Evolutionary conservation across 1,284 basidiomycete genomes (phyloP), one percentile per base, ranked within the genome.

Genomic region (Marasmius fiardii): DNA sequence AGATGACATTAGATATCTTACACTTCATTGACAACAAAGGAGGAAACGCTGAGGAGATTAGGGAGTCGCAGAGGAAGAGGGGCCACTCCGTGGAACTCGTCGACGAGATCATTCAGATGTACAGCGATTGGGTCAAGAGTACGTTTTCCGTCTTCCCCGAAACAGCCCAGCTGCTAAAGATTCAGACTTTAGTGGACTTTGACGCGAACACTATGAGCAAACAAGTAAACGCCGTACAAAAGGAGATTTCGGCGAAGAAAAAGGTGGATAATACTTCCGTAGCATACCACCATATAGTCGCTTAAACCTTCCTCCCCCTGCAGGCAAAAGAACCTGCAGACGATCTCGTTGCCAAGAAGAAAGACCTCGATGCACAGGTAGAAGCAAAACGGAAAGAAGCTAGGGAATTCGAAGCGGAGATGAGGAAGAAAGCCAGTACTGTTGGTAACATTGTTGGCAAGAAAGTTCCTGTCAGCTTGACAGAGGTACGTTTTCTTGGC

Each of bases 381-480:
- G 84, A 85, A 47, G 81, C 83, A 1, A 85, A 90, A 72, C 86
- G 87, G 61, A 86, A 89, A 62, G 84, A 86, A 62, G 76, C 86
- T 2, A 87, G 86, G 63, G 92, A 93, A 50, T 85, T 86, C 54
- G 94, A 97, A 73, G 68, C 76, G 18, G 76, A 79, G 64, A 90
- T 97, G 88, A 80, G 93, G 55, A 80, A 79, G 63, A 93, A 88
- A 68, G 93, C 93, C 23, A 79, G 82, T 60, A 84, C 79, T 39
- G 90, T 97, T 64, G 97, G 96, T 16, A 99, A 99, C 73, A 85
- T 99, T 58, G 93, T 99, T 21, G 93, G 93, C 55, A 88, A 89
- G 66, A 80, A 82, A 53, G 94, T 90, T 2, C 93, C 93, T 11
- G 85, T 97, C 62, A 94, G 91, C 72, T 68, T 84, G 72, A 94